A percentile compares a stretch with the other conserved stretches of the same genome.
Evolutionary conservation across 371 early-diverging fungal species (phyloP).

Genomic region (Ecytonucleospora hepatopenaei): DNA sequence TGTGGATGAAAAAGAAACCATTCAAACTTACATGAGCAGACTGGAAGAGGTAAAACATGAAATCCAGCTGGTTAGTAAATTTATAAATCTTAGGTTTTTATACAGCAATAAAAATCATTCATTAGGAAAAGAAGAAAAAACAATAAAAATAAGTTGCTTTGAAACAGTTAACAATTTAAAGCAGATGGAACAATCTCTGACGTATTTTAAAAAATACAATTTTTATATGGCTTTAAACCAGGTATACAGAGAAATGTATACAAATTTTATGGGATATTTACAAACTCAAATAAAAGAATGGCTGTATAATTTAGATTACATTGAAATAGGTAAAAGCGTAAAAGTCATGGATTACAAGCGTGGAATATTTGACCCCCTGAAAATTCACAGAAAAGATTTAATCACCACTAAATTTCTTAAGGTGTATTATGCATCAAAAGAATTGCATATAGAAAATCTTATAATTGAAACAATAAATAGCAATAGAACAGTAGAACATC

Average conservation of each 20-base stretch:
- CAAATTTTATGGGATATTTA: background rate
- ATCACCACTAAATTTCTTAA: constrained; percentile 5
- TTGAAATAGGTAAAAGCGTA: background rate
- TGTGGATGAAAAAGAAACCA: constrained; percentile 7
- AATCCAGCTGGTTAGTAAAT: constrained; percentile 9
- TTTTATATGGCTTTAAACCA: background rate
- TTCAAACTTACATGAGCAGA: background rate
- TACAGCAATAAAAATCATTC: background rate
- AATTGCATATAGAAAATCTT: background rate
- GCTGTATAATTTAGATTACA: background rate
- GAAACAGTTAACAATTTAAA: background rate
- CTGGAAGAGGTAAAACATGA: background rate
- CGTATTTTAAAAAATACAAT: constrained; percentile 7
- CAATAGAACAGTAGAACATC: background rate
- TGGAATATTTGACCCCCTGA: background rate
- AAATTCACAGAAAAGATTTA: background rate
- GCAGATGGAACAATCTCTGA: background rate
- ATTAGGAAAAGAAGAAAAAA: background rate
- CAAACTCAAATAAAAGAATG: background rate
- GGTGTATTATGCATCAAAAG: background rate
- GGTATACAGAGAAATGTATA: background rate
- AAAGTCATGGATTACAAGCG: no score
- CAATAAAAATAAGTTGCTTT: background rate
- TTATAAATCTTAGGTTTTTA: background rate
- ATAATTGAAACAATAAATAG: constrained; percentile 4